Evolutionary conservation across 257 asterid genomes (phyloP).

Genomic region (Misopates orontium): DNA sequence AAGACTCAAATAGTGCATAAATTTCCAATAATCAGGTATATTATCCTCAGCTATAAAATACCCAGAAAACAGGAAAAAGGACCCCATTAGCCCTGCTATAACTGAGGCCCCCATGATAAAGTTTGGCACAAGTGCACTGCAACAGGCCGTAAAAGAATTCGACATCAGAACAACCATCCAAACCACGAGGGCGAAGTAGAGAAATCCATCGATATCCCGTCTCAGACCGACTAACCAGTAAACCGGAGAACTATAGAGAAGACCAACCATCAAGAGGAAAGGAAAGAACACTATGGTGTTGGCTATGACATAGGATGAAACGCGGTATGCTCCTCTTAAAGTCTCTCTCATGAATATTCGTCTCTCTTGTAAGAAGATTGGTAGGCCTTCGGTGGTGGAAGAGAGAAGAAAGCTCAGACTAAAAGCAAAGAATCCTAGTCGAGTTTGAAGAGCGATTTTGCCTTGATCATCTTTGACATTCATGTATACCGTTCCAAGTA

Average conservation of each 20-base stretch:
- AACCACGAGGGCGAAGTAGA: constrained; percentile 67
- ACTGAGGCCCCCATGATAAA: constrained; percentile 83
- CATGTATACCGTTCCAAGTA: constrained; percentile 75
- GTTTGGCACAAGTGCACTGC: constrained; percentile 82
- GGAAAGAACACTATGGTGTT: constrained; percentile 76
- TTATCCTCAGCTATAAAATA: constrained; percentile 60
- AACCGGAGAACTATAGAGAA: constrained; percentile 60
- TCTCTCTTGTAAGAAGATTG: constrained; percentile 78
- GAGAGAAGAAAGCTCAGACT: constrained; percentile 74
- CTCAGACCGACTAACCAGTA: constrained; percentile 85
- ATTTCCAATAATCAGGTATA: constrained; percentile 73
- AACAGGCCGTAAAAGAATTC: constrained; percentile 79
- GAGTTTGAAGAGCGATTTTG: constrained; percentile 47
- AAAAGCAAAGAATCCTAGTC: constrained; percentile 82
- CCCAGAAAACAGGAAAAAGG: constrained; percentile 88
- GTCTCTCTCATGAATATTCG: constrained; percentile 69
- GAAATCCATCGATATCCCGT: constrained; percentile 52
- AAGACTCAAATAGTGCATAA: constrained; percentile 85
- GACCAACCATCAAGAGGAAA: constrained; percentile 57
- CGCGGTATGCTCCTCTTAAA: constrained; percentile 75
- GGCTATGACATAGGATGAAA: constrained; percentile 70
- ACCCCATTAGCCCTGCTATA: constrained; percentile 90
- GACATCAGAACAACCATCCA: constrained; percentile 78
- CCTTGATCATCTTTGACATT: constrained; percentile 45
- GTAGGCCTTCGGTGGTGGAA: constrained; percentile 78